Evolutionary conservation across 192 early-diverging fungal genomes (phyloP).

Genomic region (Backusella macrospora): DNA sequence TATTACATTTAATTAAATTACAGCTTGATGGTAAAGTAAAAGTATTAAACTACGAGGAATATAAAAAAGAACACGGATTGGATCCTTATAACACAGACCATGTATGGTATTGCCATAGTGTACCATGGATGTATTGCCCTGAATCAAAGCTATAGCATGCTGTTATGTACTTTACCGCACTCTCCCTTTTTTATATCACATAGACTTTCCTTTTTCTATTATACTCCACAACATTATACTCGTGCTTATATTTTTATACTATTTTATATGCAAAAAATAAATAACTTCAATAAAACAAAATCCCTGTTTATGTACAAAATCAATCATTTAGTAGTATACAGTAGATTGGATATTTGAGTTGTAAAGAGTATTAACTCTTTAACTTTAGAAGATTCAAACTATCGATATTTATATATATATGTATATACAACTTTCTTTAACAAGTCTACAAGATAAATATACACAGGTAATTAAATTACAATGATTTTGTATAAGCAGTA

Average conservation of each 20-base stretch:
- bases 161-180: neutral
- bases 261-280: too few relatives aligned
- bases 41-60: neutral
- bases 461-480: too few relatives aligned
- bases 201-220: neutral
- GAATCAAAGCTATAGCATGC: neutral
- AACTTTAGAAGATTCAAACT: too few relatives aligned
- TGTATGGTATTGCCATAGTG: neutral
- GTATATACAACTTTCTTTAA: too few relatives aligned
- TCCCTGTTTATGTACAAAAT: neutral
- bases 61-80: neutral
- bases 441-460: too few relatives aligned
- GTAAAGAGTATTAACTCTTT: too few relatives aligned
- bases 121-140: neutral
- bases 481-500: too few relatives aligned
- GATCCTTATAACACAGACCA: slow-evolving; percentile 9
- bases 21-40: slow-evolving; percentile 4
- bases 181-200: neutral
- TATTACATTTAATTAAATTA: slow-evolving; percentile 6
- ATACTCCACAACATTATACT: neutral
- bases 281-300: too few relatives aligned
- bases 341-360: too few relatives aligned
- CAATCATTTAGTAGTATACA: too few relatives aligned
- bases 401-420: too few relatives aligned
- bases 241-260: too few relatives aligned